Evolutionary conservation across 805 yeast species (phyloP).

Genomic region (Lipomyces orientalis): DNA sequence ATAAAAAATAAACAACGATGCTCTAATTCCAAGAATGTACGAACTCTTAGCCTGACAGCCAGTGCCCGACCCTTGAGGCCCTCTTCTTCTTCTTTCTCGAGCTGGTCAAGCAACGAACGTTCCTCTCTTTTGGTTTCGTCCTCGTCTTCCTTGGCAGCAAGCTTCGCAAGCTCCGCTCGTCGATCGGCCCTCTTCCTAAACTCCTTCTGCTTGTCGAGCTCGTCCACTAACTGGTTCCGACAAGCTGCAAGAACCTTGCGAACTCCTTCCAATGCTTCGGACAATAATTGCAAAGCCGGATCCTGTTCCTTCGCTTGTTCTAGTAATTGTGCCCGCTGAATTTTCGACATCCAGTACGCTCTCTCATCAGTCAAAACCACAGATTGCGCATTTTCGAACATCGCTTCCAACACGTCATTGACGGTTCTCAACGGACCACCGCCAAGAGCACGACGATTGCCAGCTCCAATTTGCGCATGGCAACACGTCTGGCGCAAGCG

Average conservation of each 20-base stretch:
- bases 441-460: constrained; percentile 42
- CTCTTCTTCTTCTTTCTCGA: constrained; percentile 34
- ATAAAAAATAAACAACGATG: constrained; percentile 81
- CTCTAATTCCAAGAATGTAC: constrained; percentile 62
- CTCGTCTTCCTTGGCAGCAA: constrained; percentile 17
- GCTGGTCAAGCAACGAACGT: constrained; percentile 21
- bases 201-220: constrained; percentile 31
- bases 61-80: constrained; percentile 20
- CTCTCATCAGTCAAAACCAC: constrained; percentile 58
- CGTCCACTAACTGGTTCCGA: constrained; percentile 37
- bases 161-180: constrained; percentile 3
- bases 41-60: constrained; percentile 43
- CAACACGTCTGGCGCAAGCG: constrained; percentile 80
- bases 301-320: constrained; percentile 63
- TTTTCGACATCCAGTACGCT: constrained; percentile 50
- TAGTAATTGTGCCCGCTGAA: constrained; percentile 70
- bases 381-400: constrained; percentile 63
- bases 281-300: constrained; percentile 57
- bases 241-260: constrained; percentile 36
- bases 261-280: constrained; percentile 49
- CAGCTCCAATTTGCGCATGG: constrained; percentile 58
- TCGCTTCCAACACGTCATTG: constrained; percentile 68
- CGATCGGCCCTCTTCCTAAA: constrained; percentile 24
- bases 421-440: constrained; percentile 55
- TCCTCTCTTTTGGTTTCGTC: constrained; percentile 33